Evolutionary conservation across 129 eudicot species (phyloP).

Genomic region (Chrysanthemum lavandulifolium): DNA sequence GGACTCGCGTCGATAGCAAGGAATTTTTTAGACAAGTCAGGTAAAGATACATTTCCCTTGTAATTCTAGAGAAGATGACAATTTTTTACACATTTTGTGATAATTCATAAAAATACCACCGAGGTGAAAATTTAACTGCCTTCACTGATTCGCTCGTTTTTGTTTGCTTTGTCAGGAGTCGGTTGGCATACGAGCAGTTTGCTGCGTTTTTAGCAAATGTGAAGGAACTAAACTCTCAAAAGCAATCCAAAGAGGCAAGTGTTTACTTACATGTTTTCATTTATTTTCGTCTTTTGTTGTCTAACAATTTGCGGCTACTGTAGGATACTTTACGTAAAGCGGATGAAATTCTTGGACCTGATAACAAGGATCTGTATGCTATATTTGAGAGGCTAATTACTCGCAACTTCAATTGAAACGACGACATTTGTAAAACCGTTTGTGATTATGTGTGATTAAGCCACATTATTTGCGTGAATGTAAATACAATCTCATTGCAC

Average conservation of each 20-base stretch:
- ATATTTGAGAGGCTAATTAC: slow-evolving; percentile 82
- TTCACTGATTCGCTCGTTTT: slow-evolving; percentile 5
- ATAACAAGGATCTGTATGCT: slow-evolving; percentile 81
- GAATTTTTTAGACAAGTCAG: slow-evolving; percentile 21
- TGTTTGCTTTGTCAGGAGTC: slow-evolving; percentile 56
- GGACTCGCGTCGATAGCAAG: slow-evolving; percentile 4
- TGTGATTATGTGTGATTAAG: slow-evolving; percentile 2
- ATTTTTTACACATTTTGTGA: too few species aligned
- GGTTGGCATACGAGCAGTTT: slow-evolving; percentile 93
- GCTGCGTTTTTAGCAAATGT: slow-evolving; percentile 91
- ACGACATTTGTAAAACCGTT: background rate
- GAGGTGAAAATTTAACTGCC: background rate
- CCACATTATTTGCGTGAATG: slow-evolving; percentile 13
- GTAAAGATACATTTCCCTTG: slow-evolving; percentile 20
- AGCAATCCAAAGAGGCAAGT: slow-evolving; percentile 86
- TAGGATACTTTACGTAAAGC: slow-evolving; percentile 88
- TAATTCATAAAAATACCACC: too few species aligned
- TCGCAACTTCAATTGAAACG: slow-evolving; percentile 60
- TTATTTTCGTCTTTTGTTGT: background rate
- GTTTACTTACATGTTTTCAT: background rate
- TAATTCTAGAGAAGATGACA: background rate
- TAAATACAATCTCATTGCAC: slow-evolving; percentile 25
- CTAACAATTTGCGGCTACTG: slow-evolving; percentile 8
- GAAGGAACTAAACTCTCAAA: slow-evolving; percentile 89
- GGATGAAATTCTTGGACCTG: slow-evolving; percentile 87